phyloP scores from a whole-genome alignment of 2,329 filamentous ascomycete species.

The Calonectria honghensis region DNA sequence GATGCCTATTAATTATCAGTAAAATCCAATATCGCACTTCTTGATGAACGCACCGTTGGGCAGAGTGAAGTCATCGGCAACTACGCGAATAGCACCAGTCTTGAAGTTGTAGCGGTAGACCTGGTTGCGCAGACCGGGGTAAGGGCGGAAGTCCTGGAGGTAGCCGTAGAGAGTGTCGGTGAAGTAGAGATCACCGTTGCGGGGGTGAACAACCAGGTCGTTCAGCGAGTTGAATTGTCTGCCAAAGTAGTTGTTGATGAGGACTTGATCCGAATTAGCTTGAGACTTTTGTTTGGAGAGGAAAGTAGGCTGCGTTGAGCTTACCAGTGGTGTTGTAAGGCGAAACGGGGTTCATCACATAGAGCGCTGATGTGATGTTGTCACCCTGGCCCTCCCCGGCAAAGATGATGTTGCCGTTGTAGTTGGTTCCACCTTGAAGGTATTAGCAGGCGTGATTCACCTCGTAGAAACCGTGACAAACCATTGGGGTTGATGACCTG shows the following conservation, averaged over 20 bases:
- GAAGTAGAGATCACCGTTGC: slow-evolving; percentile 77
- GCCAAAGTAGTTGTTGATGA: slow-evolving; percentile 77
- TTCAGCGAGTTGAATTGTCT: slow-evolving; percentile 77
- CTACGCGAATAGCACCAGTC: slow-evolving; percentile 71
- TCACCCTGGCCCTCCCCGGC: slow-evolving; percentile 70
- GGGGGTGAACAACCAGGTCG: slow-evolving; percentile 72
- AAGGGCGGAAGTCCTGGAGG: slow-evolving; percentile 74
- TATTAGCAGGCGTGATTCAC: background rate
- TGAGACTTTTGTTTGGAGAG: background rate
- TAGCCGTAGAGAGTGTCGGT: slow-evolving; percentile 78
- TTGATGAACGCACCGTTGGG: slow-evolving; percentile 68
- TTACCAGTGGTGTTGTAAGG: slow-evolving; percentile 71
- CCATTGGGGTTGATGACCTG: slow-evolving; percentile 71
- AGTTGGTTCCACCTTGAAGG: slow-evolving; percentile 68
- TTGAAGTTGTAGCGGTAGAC: slow-evolving; percentile 74
- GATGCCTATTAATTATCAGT: slow-evolving; percentile 62
- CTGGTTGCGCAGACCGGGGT: slow-evolving; percentile 72
- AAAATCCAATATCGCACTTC: accelerated
- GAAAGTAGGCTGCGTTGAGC: slow-evolving; percentile 10
- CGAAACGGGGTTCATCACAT: slow-evolving; percentile 55
- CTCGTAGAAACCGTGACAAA: slow-evolving; percentile 47
- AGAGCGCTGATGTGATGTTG: slow-evolving; percentile 52
- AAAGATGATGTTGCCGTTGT: slow-evolving; percentile 69
- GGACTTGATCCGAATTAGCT: slow-evolving; percentile 54
- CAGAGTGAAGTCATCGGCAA: slow-evolving; percentile 74